Percentiles rank a stretch among this genome's conserved stretches.
Evolutionary conservation across 805 yeast genomes (phyloP).

Genomic region (Candida ponderosae): DNA sequence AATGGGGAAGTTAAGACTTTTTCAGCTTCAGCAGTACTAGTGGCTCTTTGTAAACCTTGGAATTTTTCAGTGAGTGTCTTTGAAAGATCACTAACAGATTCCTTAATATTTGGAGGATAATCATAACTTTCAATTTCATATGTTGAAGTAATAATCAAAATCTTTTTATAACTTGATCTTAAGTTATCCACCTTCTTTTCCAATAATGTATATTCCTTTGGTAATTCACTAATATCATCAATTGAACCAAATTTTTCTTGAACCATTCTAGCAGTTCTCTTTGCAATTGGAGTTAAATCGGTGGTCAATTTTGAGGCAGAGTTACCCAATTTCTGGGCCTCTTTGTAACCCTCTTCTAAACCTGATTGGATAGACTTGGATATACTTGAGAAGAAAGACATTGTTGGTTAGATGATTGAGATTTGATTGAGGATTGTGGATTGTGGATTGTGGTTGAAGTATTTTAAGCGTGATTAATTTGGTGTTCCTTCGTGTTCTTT

Average conservation of each 20-base stretch:
- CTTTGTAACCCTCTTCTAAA: constrained; percentile 23
- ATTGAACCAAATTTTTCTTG: constrained; percentile 58
- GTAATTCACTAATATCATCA: constrained; percentile 65
- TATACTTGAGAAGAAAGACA: constrained; percentile 21
- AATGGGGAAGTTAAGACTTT: constrained; percentile 31
- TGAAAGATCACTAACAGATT: constrained; percentile 56
- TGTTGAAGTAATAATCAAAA: constrained; percentile 46
- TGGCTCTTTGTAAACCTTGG: constrained; percentile 53
- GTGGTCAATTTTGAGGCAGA: constrained; percentile 21
- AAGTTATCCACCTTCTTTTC: constrained; percentile 63
- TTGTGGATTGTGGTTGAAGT: no score
- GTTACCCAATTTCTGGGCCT: constrained; percentile 20
- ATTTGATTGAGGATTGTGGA: no score
- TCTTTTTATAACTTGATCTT: constrained; percentile 48
- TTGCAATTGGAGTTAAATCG: constrained; percentile 46
- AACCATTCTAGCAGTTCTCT: constrained; percentile 50
- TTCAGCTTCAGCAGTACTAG: constrained; percentile 61
- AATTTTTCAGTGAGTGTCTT: constrained; percentile 48
- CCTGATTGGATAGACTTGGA: constrained; percentile 16
- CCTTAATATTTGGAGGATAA: constrained; percentile 73
- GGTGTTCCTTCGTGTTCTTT: no score
- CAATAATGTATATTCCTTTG: constrained; percentile 60
- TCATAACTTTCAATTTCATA: constrained; percentile 73
- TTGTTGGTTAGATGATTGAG: background rate
- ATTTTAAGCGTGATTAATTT: no score